These are phyloP conservation scores for Rhodamnia rubescens DNA, from an alignment of 345 rosid genomes.

Conservation along the genomic window DNA sequence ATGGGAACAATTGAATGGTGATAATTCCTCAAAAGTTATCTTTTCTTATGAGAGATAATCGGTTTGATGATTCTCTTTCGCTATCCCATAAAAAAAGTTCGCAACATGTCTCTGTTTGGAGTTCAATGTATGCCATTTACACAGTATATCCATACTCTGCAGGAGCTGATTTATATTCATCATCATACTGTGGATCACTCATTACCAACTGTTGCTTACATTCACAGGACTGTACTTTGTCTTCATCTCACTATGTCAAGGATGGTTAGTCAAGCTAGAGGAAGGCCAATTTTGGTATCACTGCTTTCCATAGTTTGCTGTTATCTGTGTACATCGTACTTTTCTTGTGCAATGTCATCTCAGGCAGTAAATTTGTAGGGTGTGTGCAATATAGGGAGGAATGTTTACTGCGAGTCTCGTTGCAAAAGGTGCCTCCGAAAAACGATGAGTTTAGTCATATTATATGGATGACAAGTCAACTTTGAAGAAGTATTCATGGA, in stretches of 20 bases:
- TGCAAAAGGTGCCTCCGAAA: background rate
- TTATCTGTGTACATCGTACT: background rate
- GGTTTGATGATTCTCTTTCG: background rate
- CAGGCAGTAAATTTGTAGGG: background rate
- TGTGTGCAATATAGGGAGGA: background rate
- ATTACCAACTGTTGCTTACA: background rate
- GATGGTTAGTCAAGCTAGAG: background rate
- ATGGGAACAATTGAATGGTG: background rate
- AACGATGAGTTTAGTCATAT: background rate
- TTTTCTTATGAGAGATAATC: background rate
- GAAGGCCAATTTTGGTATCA: background rate
- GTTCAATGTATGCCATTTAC: background rate
- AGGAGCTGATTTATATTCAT: background rate
- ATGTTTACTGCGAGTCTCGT: background rate
- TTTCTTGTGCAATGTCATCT: background rate
- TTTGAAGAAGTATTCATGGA: background rate
- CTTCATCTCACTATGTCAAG: background rate
- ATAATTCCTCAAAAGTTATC: background rate
- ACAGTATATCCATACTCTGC: background rate
- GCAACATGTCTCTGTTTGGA: background rate
- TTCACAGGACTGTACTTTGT: background rate
- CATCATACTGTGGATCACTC: background rate
- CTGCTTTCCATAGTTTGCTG: background rate
- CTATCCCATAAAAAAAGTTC: background rate
- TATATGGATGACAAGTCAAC: background rate